Percentiles rank a stretch among this genome's conserved stretches.
These are phyloP conservation scores for Neonectria magnoliae DNA, from an alignment of 2,329 filamentous ascomycete genomes.

Conservation along the genomic window DNA sequence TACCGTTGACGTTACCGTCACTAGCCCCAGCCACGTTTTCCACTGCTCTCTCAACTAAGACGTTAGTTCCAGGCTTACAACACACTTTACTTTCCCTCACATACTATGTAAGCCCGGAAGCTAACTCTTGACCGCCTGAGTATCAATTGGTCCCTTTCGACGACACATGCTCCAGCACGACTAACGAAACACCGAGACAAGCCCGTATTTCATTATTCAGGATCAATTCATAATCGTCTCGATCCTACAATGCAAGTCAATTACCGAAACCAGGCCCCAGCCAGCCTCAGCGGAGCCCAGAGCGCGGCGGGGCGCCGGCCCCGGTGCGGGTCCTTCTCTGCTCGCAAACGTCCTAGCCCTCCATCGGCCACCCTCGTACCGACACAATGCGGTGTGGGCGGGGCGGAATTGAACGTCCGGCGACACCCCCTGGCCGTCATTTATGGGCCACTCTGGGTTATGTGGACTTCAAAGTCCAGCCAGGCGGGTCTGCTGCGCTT, in stretches of 20 bases:
- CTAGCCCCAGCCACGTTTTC: background rate
- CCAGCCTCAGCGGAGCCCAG: conserved; percentile 37
- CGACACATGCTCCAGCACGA: background rate
- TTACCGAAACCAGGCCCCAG: conserved; percentile 34
- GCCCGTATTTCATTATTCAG: conserved; percentile 10
- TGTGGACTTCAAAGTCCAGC: conserved; percentile 29
- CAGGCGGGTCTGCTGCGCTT: conserved; percentile 13
- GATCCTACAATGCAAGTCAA: conserved; percentile 37
- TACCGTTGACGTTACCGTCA: conserved; percentile 6
- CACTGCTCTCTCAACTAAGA: background rate
- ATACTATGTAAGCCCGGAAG: too few species aligned
- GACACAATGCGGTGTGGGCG: conserved; percentile 31
- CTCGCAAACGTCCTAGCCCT: conserved; percentile 26
- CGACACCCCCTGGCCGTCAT: conserved; percentile 11
- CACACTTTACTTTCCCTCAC: background rate
- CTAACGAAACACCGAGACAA: background rate
- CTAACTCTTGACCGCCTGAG: conserved; percentile 9
- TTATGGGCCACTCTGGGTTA: conserved; percentile 1
- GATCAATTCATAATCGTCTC: conserved; percentile 24
- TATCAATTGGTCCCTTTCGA: background rate
- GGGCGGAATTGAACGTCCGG: conserved; percentile 39
- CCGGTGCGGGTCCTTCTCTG: conserved; percentile 30
- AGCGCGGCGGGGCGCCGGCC: conserved; percentile 34
- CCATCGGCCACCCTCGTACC: conserved; percentile 42
- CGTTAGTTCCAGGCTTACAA: conserved; percentile 1